phyloP scores from a whole-genome alignment of 306 rosid genomes.

The Trifolium dubium region DNA sequence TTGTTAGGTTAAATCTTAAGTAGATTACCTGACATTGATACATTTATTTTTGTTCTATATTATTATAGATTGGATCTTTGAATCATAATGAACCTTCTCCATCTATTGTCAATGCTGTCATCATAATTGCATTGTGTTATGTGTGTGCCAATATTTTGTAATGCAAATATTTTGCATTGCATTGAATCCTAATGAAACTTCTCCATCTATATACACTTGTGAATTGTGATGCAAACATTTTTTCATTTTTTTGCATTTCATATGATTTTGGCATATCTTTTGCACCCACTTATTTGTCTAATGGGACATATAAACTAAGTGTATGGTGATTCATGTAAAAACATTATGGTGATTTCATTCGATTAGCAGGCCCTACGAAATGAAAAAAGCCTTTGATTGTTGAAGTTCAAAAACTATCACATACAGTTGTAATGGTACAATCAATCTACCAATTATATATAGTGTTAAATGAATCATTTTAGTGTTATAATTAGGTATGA shows the following conservation, averaged over 20 bases:
- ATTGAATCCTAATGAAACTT: too few species aligned
- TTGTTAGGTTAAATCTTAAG: slow-evolving; percentile 3
- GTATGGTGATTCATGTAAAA: not conserved
- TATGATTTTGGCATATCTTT: not conserved
- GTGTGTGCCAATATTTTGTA: not conserved
- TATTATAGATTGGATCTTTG: slow-evolving; percentile 13
- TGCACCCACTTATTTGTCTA: too few species aligned
- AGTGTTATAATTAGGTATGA: slow-evolving; percentile 10
- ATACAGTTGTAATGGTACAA: slow-evolving; percentile 22
- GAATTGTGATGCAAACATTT: not conserved
- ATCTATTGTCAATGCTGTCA: not conserved
- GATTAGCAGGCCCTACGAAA: not conserved
- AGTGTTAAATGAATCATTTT: not conserved
- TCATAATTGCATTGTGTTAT: not conserved
- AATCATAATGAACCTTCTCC: slow-evolving; percentile 5
- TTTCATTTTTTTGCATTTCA: not conserved
- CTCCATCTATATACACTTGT: not conserved
- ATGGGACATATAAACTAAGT: not conserved
- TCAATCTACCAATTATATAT: slow-evolving; percentile 27
- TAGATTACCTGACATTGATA: not conserved
- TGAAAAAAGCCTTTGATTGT: not conserved
- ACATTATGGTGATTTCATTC: not conserved
- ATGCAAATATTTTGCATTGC: too few species aligned
- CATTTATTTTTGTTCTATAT: not conserved
- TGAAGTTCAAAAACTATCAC: not conserved